phyloP scores from a whole-genome alignment of 2,329 filamentous ascomycete species.

The Ophiognomonia clavigignenti-juglandacearum region DNA sequence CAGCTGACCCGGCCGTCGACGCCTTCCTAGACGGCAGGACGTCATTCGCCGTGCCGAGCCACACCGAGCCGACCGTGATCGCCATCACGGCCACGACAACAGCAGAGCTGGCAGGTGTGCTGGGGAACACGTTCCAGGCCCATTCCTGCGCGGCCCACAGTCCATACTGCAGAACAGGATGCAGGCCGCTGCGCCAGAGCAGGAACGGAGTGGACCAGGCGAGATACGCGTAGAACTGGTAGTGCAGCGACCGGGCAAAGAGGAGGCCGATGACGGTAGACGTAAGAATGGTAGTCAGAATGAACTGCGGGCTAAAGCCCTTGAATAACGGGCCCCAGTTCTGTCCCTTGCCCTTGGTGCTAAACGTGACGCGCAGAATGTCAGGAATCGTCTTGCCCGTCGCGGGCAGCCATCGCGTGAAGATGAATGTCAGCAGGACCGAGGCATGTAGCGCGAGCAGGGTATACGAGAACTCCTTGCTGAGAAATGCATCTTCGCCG shows the following conservation, averaged over 20 bases:
- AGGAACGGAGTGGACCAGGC: constrained; percentile 86
- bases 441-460: constrained; percentile 62
- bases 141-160: constrained; percentile 80
- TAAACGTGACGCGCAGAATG: constrained; percentile 44
- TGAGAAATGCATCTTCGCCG: constrained; percentile 75
- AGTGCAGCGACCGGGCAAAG: constrained; percentile 84
- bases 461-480: constrained; percentile 58
- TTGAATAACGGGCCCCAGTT: constrained; percentile 12
- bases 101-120: constrained; percentile 50
- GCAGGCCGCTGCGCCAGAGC: constrained; percentile 71
- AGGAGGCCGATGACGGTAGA: constrained; percentile 76
- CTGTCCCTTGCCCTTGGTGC: constrained; percentile 32
- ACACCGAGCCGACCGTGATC: constrained; percentile 58
- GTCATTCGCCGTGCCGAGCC: constrained; percentile 49
- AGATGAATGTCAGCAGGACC: constrained; percentile 63
- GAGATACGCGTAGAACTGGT: constrained; percentile 92
- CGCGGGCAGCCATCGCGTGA: constrained; percentile 68
- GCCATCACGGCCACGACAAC: constrained; percentile 68
- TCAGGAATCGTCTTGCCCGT: constrained; percentile 52
- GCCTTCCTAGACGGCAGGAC: background rate
- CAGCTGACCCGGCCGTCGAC: background rate
- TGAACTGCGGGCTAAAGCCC: constrained; percentile 55
- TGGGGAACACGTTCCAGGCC: constrained; percentile 95
- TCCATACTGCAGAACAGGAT: constrained; percentile 60
- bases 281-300: constrained; percentile 71